A percentile compares a stretch with the other conserved stretches of the same genome.
Conservation (phyloP, 2,329 filamentous ascomycete genomes). For the Cephalotrichum gorgonifer region DNA sequence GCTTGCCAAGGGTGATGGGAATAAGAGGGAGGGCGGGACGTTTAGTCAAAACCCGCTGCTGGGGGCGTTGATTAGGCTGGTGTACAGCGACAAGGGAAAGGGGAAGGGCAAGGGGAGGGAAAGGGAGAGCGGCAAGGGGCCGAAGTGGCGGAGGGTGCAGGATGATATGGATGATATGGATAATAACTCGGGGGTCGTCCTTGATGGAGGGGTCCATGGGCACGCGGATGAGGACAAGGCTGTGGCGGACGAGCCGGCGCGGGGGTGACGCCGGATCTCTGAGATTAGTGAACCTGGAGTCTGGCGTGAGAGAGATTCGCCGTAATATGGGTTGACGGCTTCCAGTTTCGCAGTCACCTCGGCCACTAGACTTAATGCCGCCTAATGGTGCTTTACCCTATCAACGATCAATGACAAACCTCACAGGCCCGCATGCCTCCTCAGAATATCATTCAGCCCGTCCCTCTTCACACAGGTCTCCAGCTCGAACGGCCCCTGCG, state of each 20-base stretch:
- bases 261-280: background rate
- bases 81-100: conserved; percentile 41
- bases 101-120: conserved; percentile 40
- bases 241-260: conserved; percentile 15
- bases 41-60: conserved; percentile 62
- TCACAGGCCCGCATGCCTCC: conserved; percentile 22
- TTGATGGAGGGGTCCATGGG: conserved; percentile 45
- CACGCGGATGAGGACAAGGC: conserved; percentile 13
- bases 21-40: conserved; percentile 33
- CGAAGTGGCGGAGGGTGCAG: conserved; percentile 49
- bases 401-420: too few species aligned
- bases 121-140: conserved; percentile 20
- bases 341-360: too few species aligned
- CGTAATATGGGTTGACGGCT: background rate
- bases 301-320: background rate
- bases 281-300: background rate
- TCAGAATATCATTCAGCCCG: conserved; percentile 38
- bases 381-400: too few species aligned
- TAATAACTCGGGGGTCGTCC: conserved; percentile 47
- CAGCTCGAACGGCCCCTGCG: conserved; percentile 39
- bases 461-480: conserved; percentile 42
- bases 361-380: too few species aligned
- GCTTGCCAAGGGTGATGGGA: conserved; percentile 23
- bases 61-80: conserved; percentile 54
- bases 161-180: conserved; percentile 46